Base-by-base conservation (phyloP, 2,329 filamentous ascomycete species). In the Penicillium sp. region DNA sequence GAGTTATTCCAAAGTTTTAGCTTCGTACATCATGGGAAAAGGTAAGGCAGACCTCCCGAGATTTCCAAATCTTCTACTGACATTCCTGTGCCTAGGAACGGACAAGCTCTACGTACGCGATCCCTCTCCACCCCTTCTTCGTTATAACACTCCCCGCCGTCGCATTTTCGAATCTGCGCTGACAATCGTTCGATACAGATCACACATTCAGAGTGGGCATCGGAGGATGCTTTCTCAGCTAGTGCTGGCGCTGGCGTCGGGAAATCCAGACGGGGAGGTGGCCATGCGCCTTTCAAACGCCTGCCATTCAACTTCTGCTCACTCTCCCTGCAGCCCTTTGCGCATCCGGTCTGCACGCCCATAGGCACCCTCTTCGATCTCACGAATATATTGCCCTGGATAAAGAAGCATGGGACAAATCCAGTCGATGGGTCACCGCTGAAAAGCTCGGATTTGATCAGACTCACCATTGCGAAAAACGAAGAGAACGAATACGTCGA, bases 231-330 rank as follows among this genome's bases (percentile, higher is more conserved):
- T 52, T 97, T 90, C 75, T 89, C 89, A 26, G 91, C 91, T 61
- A 92, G 86, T 69, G 87, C 83, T 23, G 89, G 89, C 63, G 84
- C 88, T 50, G 86, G 86, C 44, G 77, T 79, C 71, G 82, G 68
- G 70, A 86, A 75, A 73, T 80, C 65, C 59, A 77, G 72, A 71
- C 80, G 72, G 18, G 72, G 73, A 41, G 74, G 77, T 2, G 74
- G 74, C 18, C 83, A 84, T 58, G 81, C 84, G 42, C 82, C 83
- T 30, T 97, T 97, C 78, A 90, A 88, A 67, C 88, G 91, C 39
- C 83, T 99, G 1, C 94, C 95, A 24, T 99, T 95, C 83, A 97
- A 97, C 80, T 97, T 94, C 77, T 99, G 94, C 83, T 91, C 94
- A 56, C 87, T 96, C 32, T 96, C 90, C 54, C 86, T 99, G 27